Evolutionary conservation across 495 filamentous ascomycete species (phyloP).

Genomic region (Aspergillus affinis): DNA sequence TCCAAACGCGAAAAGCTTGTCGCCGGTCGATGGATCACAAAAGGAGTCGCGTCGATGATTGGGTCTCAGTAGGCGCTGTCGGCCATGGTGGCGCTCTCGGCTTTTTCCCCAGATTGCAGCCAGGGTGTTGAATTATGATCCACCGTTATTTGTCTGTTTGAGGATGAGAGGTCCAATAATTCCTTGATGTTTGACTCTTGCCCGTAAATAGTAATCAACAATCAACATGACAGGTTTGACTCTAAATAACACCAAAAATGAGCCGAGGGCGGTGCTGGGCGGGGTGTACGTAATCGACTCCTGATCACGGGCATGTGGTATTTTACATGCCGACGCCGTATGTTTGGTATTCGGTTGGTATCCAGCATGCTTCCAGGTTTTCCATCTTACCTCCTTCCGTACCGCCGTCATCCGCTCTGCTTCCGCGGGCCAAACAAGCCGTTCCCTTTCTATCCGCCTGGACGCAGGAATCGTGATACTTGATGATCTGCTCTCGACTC

Average conservation of each 20-base stretch:
- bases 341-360: neutral
- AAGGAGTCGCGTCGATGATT: neutral
- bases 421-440: neutral
- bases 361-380: neutral
- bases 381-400: too few species aligned
- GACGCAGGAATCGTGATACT: too few species aligned
- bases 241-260: neutral
- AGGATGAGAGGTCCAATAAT: too few species aligned
- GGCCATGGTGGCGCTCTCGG: too few species aligned
- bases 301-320: neutral
- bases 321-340: neutral
- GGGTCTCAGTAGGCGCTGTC: conserved; percentile 8
- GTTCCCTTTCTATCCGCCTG: neutral
- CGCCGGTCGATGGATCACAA: neutral
- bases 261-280: neutral
- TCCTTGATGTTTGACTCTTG: too few species aligned
- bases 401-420: neutral
- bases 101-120: neutral
- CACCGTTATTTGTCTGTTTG: neutral
- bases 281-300: neutral
- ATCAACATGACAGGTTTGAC: neutral
- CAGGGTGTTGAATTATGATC: neutral
- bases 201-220: neutral
- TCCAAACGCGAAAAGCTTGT: conserved; percentile 3
- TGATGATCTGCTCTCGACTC: too few species aligned